Evolutionary conservation across 371 early-diverging fungal species (phyloP), one percentile per base, ranked within the genome.

Genomic region (Umbelopsis sp.): DNA sequence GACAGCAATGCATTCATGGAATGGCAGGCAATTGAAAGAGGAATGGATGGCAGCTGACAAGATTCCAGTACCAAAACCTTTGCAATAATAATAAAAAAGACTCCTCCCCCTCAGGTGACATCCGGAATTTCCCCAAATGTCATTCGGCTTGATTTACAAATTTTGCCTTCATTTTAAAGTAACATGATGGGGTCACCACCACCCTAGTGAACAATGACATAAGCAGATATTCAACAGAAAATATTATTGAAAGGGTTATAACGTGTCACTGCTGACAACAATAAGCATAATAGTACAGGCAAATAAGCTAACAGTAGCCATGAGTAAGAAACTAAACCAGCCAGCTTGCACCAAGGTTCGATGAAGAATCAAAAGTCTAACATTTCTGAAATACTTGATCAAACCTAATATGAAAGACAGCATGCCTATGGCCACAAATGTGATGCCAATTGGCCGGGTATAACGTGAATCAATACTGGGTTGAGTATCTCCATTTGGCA

Each of bases 1-100:
- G 85, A 77, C 62, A 84, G 74, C 29, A 84, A 74, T 35, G 82
- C 86, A 75, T 86, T 86, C 86, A 86, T 86, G 48, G 63, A 68
- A 45, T 65, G 66, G 50, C 35, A 45, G 57, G 35, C 35, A 57
- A 35, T 29, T 57, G 4, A 29, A 35, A 35, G n/a, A 35, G 35
- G 14, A 16, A 57, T 35, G 29, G n/a, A 35, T 35, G 57, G 57
- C 57, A 57, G 57, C 35, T 57, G 57, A 57, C 57, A 57, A 57
- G 35, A 29, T 3, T 18, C 29, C 29, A 57, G 16, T n/a, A 16
- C 48, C 22, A 48, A 41, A 41, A 7, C 18, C 22, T 22, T 48
- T n/a, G n/a, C 18, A 48, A 48, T n/a, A n/a, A 48, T 48, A 35
- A 57, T 29, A 57, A 57, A 18, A 32, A 29, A 12, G 18, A 11